Base-by-base conservation (phyloP, 2,329 filamentous ascomycete species). In the Fusarium torulosum region DNA sequence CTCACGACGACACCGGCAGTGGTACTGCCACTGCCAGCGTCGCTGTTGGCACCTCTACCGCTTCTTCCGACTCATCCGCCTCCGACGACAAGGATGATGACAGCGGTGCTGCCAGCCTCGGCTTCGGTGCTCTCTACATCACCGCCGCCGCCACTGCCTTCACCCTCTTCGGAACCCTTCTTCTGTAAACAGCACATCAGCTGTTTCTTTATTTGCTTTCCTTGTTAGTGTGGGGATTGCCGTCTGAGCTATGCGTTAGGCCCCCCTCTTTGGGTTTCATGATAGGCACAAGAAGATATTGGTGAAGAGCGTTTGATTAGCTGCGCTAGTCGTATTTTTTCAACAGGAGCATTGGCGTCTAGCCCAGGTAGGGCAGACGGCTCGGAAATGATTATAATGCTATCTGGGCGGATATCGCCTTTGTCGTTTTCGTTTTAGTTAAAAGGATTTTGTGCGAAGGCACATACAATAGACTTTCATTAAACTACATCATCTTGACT, bases 1-100 rank as follows among this genome's bases (percentile, higher is more conserved):
- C 86, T 21, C 86, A 88, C 78, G 80, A 83, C 49, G 80, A 82
- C 13, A 79, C 78, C 7, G 81, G 79, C 72, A 79, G 80, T 53
- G 80, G 83, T 43, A 82, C 81, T 19, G 83, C 84, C 38, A 84
- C 83, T 17, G 79, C 78, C 57, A 79, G 79, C 65, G 74, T 74
- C 50, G 79, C 78, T 29, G 66, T 70, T 35, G 78, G 77, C 25
- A 59, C 52, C 20, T 69, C 76, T 47, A 69, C 75, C 40, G 78
- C 74, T 20, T 78, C 74, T n/a, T 63, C 58, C 37, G 56, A 59
- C 11, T 33, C 64, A 7, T 59, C 67, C 43, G 41, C 49, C 19
- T 31, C 53, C 33, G 52, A 47, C 25, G 46, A 61, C 8, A 67
- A 71, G 21, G 73, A 73, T n/a, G 75, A 78, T 50, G 72, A 74